A percentile compares a stretch with the other conserved stretches of the same genome.
phyloP scores from a whole-genome alignment of 441 rosid species.

The Bocquillonia castaneifolia region DNA sequence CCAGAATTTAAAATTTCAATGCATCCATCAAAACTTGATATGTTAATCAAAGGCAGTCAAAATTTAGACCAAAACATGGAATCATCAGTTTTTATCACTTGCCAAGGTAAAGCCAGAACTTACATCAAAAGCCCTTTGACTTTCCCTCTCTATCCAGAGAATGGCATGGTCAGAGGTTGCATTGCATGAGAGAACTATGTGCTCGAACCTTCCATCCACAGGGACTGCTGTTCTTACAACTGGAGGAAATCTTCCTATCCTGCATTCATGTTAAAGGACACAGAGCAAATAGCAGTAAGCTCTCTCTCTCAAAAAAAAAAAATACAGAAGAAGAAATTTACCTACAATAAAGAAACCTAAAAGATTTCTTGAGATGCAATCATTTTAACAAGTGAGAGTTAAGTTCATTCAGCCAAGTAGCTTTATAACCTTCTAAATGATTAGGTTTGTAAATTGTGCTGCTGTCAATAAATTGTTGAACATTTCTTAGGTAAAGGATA shows the following conservation, averaged over 20 bases:
- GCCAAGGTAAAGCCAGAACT: constrained; percentile 22
- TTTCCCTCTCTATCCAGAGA: constrained; percentile 80
- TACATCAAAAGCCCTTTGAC: constrained; percentile 69
- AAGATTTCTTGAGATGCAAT: no score
- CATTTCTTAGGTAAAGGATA: no score
- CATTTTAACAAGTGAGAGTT: no score
- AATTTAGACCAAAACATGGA: neutral
- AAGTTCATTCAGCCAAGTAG: no score
- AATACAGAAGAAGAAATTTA: no score
- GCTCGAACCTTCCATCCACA: constrained; percentile 93
- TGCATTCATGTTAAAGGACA: no score
- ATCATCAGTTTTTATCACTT: neutral
- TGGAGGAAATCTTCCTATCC: constrained; percentile 79
- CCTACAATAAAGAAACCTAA: no score
- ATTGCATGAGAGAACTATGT: constrained; percentile 83
- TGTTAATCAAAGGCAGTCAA: neutral
- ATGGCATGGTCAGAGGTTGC: constrained; percentile 92
- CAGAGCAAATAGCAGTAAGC: no score
- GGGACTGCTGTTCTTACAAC: constrained; percentile 92
- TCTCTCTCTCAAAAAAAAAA: no score
- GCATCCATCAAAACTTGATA: neutral
- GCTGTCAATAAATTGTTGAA: no score
- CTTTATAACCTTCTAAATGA: no score
- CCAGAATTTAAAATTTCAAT: neutral
- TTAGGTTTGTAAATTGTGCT: no score